Percentiles rank a stretch among this genome's conserved stretches.
These are phyloP conservation scores for Brassica balearica DNA, from an alignment of 441 rosid genomes.

Conservation along the genomic window DNA sequence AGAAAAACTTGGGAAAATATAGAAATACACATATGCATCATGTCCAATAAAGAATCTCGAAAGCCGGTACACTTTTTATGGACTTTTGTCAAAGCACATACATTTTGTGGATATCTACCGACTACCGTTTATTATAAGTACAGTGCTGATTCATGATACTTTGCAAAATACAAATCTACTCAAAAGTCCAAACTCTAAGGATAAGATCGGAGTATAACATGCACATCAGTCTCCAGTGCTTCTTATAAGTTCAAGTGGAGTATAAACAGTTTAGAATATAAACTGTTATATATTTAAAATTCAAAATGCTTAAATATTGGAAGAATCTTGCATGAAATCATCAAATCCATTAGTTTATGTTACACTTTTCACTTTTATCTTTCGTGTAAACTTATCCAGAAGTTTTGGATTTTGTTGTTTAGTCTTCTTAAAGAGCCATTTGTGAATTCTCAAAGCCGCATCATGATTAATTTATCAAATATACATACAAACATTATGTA, in stretches of 20 bases:
- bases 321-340: conserved; percentile 1
- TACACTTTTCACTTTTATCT: conserved; percentile 1
- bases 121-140: neutral
- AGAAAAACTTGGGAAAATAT: neutral
- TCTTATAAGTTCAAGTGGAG: neutral
- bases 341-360: conserved; percentile 3
- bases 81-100: neutral
- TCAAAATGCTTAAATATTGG: neutral
- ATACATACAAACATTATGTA: neutral
- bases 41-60: neutral
- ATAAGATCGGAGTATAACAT: neutral
- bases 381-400: conserved; percentile 3
- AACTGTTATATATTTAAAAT: neutral
- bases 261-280: neutral
- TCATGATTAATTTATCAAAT: conserved; percentile 2
- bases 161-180: neutral
- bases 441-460: neutral
- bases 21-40: neutral
- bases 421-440: conserved; percentile 3
- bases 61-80: neutral
- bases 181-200: neutral
- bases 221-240: conserved; percentile 7
- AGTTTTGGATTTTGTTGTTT: neutral
- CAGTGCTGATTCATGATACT: neutral
- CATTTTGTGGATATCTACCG: neutral